A percentile compares a stretch with the other conserved stretches of the same genome.
These are phyloP conservation scores for Raffaelea ambrosiae DNA, from an alignment of 2,329 filamentous ascomycete species.

Conservation along the genomic window DNA sequence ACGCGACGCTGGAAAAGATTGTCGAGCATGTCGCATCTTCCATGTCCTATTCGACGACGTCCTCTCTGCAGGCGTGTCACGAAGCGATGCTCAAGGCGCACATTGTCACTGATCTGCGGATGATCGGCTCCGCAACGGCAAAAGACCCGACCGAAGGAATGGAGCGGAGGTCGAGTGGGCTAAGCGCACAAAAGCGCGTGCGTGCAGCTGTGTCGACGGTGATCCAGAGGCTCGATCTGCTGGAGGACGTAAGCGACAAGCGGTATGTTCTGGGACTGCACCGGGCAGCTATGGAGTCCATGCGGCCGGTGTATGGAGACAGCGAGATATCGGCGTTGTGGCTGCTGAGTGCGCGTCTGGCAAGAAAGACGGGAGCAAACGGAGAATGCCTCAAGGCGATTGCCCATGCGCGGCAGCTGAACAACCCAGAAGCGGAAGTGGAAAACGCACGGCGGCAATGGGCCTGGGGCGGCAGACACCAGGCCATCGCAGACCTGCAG, in stretches of 20 bases:
- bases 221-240: slow-evolving; percentile 70
- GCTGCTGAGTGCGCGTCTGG: slow-evolving; percentile 76
- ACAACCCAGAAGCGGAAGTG: slow-evolving; percentile 80
- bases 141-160: not conserved
- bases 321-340: slow-evolving; percentile 75
- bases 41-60: slow-evolving; percentile 67
- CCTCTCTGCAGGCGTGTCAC: slow-evolving; percentile 76
- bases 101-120: slow-evolving; percentile 77
- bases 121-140: slow-evolving; percentile 44
- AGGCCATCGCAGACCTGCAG: slow-evolving; percentile 87
- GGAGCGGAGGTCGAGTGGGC: not conserved
- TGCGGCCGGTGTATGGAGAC: slow-evolving; percentile 58
- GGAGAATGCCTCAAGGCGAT: slow-evolving; percentile 92
- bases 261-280: slow-evolving; percentile 84
- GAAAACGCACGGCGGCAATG: slow-evolving; percentile 90
- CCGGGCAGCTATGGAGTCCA: slow-evolving; percentile 77
- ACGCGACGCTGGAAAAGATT: slow-evolving; percentile 51
- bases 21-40: slow-evolving; percentile 63
- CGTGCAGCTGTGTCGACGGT: slow-evolving; percentile 43
- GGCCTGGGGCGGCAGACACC: slow-evolving; percentile 87
- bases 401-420: slow-evolving; percentile 74
- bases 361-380: slow-evolving; percentile 74
- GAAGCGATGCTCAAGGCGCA: slow-evolving; percentile 81
- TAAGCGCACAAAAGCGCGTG: slow-evolving; percentile 31
- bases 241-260: slow-evolving; percentile 86